phyloP scores from a whole-genome alignment of 768 basidiomycete genomes.

The Pisolithus tinctorius region DNA sequence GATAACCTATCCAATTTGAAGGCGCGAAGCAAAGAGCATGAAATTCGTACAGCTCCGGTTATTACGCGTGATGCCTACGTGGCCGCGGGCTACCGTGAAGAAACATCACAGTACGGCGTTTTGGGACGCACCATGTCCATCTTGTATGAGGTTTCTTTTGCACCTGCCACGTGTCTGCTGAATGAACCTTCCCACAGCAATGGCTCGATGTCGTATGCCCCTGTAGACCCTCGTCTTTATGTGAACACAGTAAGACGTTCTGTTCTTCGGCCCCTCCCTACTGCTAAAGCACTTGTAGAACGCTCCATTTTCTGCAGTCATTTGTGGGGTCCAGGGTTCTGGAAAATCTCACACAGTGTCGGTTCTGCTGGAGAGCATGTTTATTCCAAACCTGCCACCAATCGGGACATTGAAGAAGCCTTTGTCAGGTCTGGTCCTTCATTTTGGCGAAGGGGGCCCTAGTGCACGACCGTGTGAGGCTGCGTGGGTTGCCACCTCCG shows the following conservation, averaged over 20 bases:
- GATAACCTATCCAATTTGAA: slow-evolving; percentile 13
- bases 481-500: slow-evolving; percentile 46
- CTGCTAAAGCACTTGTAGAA: slow-evolving; percentile 36
- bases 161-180: neutral
- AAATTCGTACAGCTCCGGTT: slow-evolving; percentile 41
- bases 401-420: slow-evolving; percentile 50
- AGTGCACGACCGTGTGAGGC: slow-evolving; percentile 57
- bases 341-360: slow-evolving; percentile 73
- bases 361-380: slow-evolving; percentile 62
- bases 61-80: slow-evolving; percentile 46
- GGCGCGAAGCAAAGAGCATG: slow-evolving; percentile 25
- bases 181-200: slow-evolving; percentile 21
- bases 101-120: slow-evolving; percentile 55
- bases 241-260: slow-evolving; percentile 51
- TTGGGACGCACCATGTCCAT: slow-evolving; percentile 43
- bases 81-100: slow-evolving; percentile 24
- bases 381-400: slow-evolving; percentile 43
- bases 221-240: slow-evolving; percentile 49
- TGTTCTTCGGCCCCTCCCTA: neutral
- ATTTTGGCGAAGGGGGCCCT: slow-evolving; percentile 62
- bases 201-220: slow-evolving; percentile 22
- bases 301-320: slow-evolving; percentile 65
- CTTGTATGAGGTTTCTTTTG: slow-evolving; percentile 29
- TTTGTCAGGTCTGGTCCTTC: slow-evolving; percentile 58
- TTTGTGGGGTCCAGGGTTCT: slow-evolving; percentile 73